Evolutionary conservation across 2,329 filamentous ascomycete species (phyloP), one percentile per base, ranked within the genome.

Genomic region (Triangularia setosa): DNA sequence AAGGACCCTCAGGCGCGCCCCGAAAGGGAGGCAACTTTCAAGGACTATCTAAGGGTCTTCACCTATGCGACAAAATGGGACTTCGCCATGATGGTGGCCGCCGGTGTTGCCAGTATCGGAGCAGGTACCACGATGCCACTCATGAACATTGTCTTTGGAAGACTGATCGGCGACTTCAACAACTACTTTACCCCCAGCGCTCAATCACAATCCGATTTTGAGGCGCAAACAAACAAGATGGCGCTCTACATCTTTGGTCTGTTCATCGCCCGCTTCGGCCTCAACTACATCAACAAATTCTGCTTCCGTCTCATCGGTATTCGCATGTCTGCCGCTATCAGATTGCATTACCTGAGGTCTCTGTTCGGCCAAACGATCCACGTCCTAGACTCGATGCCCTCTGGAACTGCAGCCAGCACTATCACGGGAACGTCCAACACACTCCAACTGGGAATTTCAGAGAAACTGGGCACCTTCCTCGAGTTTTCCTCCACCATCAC

Each of bases 181-280:
- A 77, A 77, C 63, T 71, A 75, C 25, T 71, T 70, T 6, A 71
- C 71, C 6, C 73, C 76, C 2, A 77, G 73, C 8, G 67, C 70
- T 21, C 62, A 64, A 3, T 72, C 67, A 2, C 52, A 55, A 16
- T 24, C 21, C 12, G 67, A 79, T 5, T 86, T 87, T 68, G 69
- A 75, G 18, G 64, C 68, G 2, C 70, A 69, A 11, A 69, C 85
- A 30, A 79, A 85, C 68, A 75, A 69, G 57, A 77, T 83, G 64
- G 75, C 84, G 74, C 77, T 93, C 0, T 91, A 88, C 74, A 87
- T 92, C 70, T 83, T 92, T 62, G 86, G 86, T 62, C 79, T 93
- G 6, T 93, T 92, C 73, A 75, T 92, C 48, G 89, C 79, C 14
- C 86, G 88, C 57, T 87, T 90, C 68, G 72, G 78, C 18, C 77